Evolutionary conservation across 768 basidiomycete species (phyloP).

Genomic region (Scleroderma bovista): DNA sequence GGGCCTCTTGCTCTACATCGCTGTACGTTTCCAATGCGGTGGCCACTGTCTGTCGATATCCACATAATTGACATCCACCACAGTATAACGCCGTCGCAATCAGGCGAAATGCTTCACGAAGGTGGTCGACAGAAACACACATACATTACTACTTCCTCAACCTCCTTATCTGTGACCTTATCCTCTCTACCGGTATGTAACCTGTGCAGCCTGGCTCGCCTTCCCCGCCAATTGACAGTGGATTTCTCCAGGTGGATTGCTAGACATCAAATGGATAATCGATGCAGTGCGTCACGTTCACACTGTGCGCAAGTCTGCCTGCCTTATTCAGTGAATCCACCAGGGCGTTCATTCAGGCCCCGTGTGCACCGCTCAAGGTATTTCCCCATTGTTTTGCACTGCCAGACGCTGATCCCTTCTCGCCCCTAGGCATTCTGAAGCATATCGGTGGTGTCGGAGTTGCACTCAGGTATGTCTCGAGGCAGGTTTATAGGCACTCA

Average conservation of each 20-base stretch:
- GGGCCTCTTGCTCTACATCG: constrained; percentile 24
- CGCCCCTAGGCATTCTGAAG: constrained; percentile 28
- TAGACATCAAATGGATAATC: constrained; percentile 32
- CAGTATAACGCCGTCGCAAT: constrained; percentile 26
- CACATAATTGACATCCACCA: neutral
- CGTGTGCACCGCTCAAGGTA: constrained; percentile 34
- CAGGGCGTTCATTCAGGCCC: constrained; percentile 27
- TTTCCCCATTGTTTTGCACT: neutral
- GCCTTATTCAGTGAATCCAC: neutral
- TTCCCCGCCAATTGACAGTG: neutral
- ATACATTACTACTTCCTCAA: constrained; percentile 32
- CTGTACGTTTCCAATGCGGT: constrained; percentile 13
- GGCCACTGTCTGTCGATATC: neutral
- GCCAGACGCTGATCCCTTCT: neutral
- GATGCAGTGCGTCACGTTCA: constrained; percentile 27
- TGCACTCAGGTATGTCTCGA: constrained; percentile 27
- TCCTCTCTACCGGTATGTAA: constrained; percentile 28
- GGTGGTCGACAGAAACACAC: constrained; percentile 28
- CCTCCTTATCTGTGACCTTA: constrained; percentile 27
- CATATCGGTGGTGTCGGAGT: constrained; percentile 38
- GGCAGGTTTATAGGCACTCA: neutral
- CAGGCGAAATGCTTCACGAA: constrained; percentile 18
- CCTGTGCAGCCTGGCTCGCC: too few species aligned
- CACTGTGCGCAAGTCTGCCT: neutral
- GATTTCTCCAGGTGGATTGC: constrained; percentile 30